Percentiles rank a stretch among this genome's conserved stretches.
Evolutionary conservation across 768 basidiomycete species (phyloP).

Genomic region (Russula earlei): DNA sequence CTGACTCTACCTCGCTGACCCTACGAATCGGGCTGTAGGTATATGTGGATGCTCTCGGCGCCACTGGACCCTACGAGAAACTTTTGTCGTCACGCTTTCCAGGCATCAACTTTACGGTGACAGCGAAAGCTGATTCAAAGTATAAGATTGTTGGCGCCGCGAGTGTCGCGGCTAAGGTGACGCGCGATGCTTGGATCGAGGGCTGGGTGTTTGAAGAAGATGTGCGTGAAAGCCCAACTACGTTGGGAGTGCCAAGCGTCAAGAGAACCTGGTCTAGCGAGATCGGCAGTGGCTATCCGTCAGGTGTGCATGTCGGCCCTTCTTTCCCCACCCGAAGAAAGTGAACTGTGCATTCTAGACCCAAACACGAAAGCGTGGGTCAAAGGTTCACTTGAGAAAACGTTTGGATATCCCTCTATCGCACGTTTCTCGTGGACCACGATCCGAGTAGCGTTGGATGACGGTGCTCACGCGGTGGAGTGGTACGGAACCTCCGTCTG

Average conservation of each 20-base stretch:
- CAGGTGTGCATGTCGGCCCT: constrained; percentile 38
- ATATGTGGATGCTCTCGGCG: constrained; percentile 92
- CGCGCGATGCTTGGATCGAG: constrained; percentile 83
- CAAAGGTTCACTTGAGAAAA: constrained; percentile 60
- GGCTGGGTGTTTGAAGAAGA: constrained; percentile 75
- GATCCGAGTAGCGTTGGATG: constrained; percentile 75
- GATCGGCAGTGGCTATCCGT: constrained; percentile 86
- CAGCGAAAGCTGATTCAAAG: constrained; percentile 88
- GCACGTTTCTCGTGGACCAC: constrained; percentile 96
- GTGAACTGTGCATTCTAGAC: constrained; percentile 37
- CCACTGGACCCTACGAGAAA: constrained; percentile 73
- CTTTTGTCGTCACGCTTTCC: constrained; percentile 78
- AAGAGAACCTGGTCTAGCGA: constrained; percentile 27
- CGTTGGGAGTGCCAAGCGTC: background rate
- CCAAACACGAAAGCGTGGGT: constrained; percentile 91
- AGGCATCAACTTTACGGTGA: constrained; percentile 78
- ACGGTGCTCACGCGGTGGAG: constrained; percentile 64
- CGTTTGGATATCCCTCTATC: constrained; percentile 87
- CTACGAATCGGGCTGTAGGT: constrained; percentile 40
- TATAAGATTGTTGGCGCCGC: constrained; percentile 97
- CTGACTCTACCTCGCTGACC: background rate
- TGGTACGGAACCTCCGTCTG: constrained; percentile 46
- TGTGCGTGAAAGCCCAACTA: constrained; percentile 3
- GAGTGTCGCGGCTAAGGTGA: constrained; percentile 96
- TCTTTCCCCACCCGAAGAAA: background rate